Percentiles rank a stretch among this genome's conserved stretches.
phyloP scores from a whole-genome alignment of 495 filamentous ascomycete genomes.

The Trichoderma asperelloides region DNA sequence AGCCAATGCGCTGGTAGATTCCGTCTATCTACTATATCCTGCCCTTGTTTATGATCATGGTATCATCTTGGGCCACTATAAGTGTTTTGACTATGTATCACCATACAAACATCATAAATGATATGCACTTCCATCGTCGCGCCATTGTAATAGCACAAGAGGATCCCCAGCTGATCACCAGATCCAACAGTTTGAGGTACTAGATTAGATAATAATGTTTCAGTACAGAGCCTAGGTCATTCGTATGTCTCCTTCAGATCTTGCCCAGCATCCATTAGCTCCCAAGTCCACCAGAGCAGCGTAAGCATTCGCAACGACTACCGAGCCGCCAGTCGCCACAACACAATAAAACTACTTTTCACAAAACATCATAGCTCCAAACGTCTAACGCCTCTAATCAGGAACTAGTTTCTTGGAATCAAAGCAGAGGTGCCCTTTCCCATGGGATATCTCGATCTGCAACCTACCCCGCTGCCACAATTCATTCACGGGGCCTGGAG shows the following conservation, averaged over 20 bases:
- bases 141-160: background rate
- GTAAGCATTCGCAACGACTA: background rate
- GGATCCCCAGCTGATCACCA: background rate
- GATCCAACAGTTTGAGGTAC: no score
- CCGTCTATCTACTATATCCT: background rate
- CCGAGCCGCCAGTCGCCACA: no score
- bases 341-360: background rate
- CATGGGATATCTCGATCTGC: background rate
- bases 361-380: background rate
- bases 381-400: background rate
- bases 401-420: background rate
- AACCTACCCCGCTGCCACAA: background rate
- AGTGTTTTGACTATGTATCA: background rate
- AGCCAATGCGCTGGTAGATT: background rate
- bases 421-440: background rate
- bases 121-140: background rate
- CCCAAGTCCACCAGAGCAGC: no score
- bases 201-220: no score
- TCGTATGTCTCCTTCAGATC: no score
- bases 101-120: no score
- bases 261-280: no score
- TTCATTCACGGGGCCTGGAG: background rate
- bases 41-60: background rate
- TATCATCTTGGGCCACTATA: background rate
- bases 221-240: no score